Conservation (phyloP, 1,284 basidiomycete genomes). For the Cystobasidiaceae sp. region DNA sequence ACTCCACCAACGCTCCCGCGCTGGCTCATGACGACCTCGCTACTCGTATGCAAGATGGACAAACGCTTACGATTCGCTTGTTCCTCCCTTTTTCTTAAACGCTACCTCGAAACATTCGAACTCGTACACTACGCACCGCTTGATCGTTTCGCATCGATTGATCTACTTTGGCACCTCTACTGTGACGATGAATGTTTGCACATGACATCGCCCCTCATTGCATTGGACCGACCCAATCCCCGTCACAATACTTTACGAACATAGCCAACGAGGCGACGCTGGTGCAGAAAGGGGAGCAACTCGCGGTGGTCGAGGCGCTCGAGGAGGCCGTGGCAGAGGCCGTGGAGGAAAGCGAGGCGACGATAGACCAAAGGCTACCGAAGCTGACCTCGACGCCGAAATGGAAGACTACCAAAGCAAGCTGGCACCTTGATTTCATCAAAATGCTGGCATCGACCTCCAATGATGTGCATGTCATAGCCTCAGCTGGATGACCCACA, state of each 20-base stretch:
- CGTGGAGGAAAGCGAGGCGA: conserved; percentile 42
- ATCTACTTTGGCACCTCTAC: too few species aligned
- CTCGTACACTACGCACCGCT: background rate
- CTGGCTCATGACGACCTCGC: background rate
- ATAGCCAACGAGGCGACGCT: conserved; percentile 29
- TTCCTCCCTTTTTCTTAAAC: background rate
- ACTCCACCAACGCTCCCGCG: too few species aligned
- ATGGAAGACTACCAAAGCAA: conserved; percentile 50
- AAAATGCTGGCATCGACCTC: background rate
- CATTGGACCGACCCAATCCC: background rate
- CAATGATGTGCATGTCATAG: background rate
- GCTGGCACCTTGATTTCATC: background rate
- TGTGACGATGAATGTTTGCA: too few species aligned
- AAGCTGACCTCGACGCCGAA: conserved; percentile 59
- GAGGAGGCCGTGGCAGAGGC: conserved; percentile 54
- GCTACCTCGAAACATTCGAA: background rate
- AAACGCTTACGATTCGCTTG: background rate
- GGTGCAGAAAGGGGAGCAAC: conserved; percentile 28
- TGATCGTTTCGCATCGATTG: background rate
- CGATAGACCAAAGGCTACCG: conserved; percentile 52
- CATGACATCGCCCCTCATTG: background rate
- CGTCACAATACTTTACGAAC: conserved; percentile 32
- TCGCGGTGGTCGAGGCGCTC: conserved; percentile 38
- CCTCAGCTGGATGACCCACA: background rate
- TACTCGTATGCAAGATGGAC: background rate